Evolutionary conservation across 2,329 filamentous ascomycete genomes (phyloP), one percentile per base, ranked within the genome.

Genomic region (Beauveria sp.): DNA sequence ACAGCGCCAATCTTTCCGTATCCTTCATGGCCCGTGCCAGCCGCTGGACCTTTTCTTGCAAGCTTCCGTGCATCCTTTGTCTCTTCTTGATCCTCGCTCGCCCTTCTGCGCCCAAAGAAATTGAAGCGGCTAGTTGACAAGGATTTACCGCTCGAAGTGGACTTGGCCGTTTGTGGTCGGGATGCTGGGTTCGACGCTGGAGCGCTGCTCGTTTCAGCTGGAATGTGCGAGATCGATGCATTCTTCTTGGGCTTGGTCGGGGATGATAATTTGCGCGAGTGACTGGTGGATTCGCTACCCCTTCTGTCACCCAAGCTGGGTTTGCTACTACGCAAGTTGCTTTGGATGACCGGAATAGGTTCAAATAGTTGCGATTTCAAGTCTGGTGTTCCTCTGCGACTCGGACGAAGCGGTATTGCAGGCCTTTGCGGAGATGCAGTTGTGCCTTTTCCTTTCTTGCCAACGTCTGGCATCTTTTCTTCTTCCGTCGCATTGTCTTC

Each of bases 1-100:
- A 78, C 68, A 5, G 80, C 77, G 3, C 86, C 85, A 61, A 90
- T 78, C 61, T 82, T 83, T 0, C 88, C 88, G 68, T 93, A 93
- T 1, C 89, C 89, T 75, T 98, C 93, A 69, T 98, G 92, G 0
- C 93, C 93, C 43, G 93, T 98, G n/a, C 93, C 93, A 46, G 93
- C 93, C 18, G 83, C 85, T 24, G 93, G 93, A 0, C 93, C 93
- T 73, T 91, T 93, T 30, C 89, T 83, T 26, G 77, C 63, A 8
- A 77, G 70, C 65, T 81, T 86, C 9, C 49, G 52, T 34, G 58
- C 26, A 3, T 54, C 51, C 51, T 68, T 71, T 53, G 68, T 68
- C 28, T 68, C 67, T 1, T 67, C 65, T 34, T 68, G 69, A 2
- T 87, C 85, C 43, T 81, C 71, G 1, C 83, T 79, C 0, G 83